Evolutionary conservation across 305 asterid species (phyloP).

Genomic region (Coffea humblotiana): DNA sequence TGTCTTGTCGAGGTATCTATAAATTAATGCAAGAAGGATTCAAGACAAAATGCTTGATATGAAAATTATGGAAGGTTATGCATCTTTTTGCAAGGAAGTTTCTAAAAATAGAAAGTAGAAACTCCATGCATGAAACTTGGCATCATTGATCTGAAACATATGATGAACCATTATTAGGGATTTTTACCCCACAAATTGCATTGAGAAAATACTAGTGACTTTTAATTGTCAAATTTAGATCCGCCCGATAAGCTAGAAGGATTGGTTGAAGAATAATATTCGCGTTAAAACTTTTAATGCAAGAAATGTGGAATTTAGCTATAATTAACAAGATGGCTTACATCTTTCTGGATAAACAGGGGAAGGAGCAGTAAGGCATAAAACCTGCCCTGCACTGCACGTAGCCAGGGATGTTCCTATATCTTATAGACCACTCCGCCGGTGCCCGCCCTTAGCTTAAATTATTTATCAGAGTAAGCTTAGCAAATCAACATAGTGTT

Average conservation of each 20-base stretch:
- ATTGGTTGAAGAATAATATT: neutral
- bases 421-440: neutral
- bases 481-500: neutral
- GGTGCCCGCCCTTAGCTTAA: too few species aligned
- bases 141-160: neutral
- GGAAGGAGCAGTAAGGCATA: neutral
- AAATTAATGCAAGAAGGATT: neutral
- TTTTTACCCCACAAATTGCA: neutral
- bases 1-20: neutral
- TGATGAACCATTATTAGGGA: neutral
- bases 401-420: neutral
- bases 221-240: neutral
- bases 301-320: neutral
- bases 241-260: neutral
- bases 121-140: conserved; percentile 10
- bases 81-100: neutral
- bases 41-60: neutral
- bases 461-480: neutral
- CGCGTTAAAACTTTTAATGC: too few species aligned
- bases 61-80: conserved; percentile 6
- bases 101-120: neutral
- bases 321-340: neutral
- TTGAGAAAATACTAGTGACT: too few species aligned
- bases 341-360: neutral
- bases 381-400: neutral